These are phyloP conservation scores for Aspergillus mulundensis DNA, from an alignment of 495 filamentous ascomycete genomes.

Conservation along the genomic window DNA sequence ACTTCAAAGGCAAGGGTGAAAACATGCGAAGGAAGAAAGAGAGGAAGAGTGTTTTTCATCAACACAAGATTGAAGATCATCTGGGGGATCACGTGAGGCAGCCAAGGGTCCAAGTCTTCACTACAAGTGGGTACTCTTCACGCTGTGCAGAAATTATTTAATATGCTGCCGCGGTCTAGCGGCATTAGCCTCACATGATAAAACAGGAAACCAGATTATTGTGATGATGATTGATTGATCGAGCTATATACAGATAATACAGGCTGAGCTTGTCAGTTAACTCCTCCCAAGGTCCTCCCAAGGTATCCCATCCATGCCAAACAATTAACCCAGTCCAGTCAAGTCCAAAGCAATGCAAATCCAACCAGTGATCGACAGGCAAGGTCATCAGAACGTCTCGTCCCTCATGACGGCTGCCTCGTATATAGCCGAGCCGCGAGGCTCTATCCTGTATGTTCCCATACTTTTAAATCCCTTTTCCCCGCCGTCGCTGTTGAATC, in stretches of 20 bases:
- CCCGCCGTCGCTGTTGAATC: slow-evolving; percentile 7
- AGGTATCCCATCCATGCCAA: slow-evolving; percentile 8
- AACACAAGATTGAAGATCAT: neutral
- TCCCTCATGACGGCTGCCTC: neutral
- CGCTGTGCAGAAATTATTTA: neutral
- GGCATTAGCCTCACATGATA: neutral
- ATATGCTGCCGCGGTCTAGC: neutral
- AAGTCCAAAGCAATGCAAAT: slow-evolving; percentile 10
- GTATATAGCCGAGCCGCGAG: slow-evolving; percentile 13
- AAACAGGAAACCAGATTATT: neutral
- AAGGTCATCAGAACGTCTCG: slow-evolving; percentile 1
- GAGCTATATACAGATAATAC: slow-evolving; percentile 12
- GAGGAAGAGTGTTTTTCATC: neutral
- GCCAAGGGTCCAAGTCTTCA: neutral
- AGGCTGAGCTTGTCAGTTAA: neutral
- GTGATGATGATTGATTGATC: neutral
- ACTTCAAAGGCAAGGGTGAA: neutral
- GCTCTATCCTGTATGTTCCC: slow-evolving; percentile 12
- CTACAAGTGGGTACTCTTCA: neutral
- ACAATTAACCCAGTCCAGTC: slow-evolving; percentile 5
- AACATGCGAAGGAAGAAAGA: neutral
- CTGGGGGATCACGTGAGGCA: neutral
- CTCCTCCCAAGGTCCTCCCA: slow-evolving; percentile 1
- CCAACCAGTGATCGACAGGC: slow-evolving; percentile 13
- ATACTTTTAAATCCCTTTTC: slow-evolving; percentile 10